phyloP scores from a whole-genome alignment of 257 asterid species.

The Solanum paucissectum region DNA sequence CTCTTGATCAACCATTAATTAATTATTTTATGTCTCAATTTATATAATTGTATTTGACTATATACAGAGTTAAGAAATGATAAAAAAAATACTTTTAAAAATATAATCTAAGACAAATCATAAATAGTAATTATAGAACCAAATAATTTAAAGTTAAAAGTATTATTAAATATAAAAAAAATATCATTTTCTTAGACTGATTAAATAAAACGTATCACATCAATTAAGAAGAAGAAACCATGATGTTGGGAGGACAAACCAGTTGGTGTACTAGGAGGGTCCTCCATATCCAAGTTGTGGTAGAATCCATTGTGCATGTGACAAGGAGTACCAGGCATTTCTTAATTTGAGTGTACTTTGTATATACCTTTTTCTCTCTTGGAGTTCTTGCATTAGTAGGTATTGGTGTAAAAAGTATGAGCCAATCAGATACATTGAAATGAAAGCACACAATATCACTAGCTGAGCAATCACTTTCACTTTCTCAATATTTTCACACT shows the following conservation, averaged over 20 bases:
- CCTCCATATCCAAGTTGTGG: neutral
- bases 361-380: neutral
- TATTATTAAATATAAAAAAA: no score
- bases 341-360: neutral
- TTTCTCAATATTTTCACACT: neutral
- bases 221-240: rapidly evolving
- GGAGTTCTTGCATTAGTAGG: neutral
- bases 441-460: neutral
- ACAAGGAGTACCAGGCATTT: neutral
- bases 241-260: neutral
- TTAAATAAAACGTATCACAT: neutral
- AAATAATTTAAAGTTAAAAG: no score
- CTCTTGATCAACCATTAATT: no score
- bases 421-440: neutral
- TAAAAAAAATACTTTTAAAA: no score
- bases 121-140: no score
- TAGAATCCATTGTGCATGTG: neutral
- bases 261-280: neutral
- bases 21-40: no score
- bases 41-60: no score
- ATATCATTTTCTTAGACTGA: rapidly evolving
- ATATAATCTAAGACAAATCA: neutral
- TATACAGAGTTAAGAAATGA: no score
- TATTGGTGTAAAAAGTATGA: neutral
- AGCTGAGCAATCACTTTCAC: neutral